Evolutionary conservation across 495 filamentous ascomycete species (phyloP), one percentile per base, ranked within the genome.

Genomic region (Aspergillus nanangensis): DNA sequence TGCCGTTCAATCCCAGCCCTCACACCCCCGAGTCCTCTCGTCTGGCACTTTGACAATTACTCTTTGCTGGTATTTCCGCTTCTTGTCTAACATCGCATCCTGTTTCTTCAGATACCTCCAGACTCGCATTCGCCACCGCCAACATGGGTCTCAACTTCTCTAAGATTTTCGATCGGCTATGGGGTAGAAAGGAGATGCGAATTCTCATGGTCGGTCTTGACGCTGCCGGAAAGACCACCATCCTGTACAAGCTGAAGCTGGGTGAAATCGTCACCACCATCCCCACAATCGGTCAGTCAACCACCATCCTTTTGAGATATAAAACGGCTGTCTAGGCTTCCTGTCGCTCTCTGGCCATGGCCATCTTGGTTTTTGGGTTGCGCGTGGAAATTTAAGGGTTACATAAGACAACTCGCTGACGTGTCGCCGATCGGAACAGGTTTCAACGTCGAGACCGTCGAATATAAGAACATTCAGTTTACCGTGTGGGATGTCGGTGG

Each of bases 401-500:
- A 39, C 13, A 27, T 15, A 42, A 36, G 29, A 31, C 19, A 39
- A 31, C 33, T 29, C 19, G 29, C 48, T 46, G 41, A 50, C 25
- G 8, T 19, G 21, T 2, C 36, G 24, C 8, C 38, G 34, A 21
- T 17, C 31, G 38, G 35, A 47, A 38, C 57, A 95, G 93, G 93
- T 55, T 99, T 99, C 81, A 99, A 99, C 79, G 93, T 99, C 68
- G 93, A 99, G 82, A 97, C 93, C 35, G 94, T 99, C 72, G 94
- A 96, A 69, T 99, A 97, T 79, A 96, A 96, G 83, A 97, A 99
- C 81, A 96, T 99, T 69, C 91, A 96, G 69, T 99, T 99, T 78
- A 99, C 93, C 67, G 93, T 99, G 70, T 99, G 93, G 93, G 93
- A 99, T 82, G 93, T 99, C 65, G 93, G 93, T 79, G 93, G 93